Conservation (phyloP, 140 eudicot genomes). For the Cichorium intybus region DNA sequence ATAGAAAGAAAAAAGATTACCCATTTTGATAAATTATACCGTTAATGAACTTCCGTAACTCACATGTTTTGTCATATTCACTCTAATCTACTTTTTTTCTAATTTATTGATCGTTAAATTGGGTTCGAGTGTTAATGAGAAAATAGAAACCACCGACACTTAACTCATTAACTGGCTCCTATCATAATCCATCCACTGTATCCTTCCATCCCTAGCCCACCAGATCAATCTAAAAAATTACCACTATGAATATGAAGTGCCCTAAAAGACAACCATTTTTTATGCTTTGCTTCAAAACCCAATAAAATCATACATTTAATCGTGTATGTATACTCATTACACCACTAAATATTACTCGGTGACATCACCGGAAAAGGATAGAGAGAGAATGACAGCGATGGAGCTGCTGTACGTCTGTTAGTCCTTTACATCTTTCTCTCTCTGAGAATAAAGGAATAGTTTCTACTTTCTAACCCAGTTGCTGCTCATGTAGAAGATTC, state of each 20-base stretch:
- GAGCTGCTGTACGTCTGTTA: slow-evolving; percentile 19
- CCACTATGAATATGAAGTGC: slow-evolving; percentile 9
- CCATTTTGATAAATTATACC: no score
- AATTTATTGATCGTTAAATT: background rate
- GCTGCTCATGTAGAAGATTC: slow-evolving; percentile 33
- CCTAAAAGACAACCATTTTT: slow-evolving; percentile 26
- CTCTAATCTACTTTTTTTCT: no score
- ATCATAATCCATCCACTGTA: slow-evolving; percentile 22
- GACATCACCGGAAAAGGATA: slow-evolving; percentile 16
- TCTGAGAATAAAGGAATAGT: background rate
- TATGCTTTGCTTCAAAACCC: slow-evolving; percentile 17
- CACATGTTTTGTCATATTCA: no score
- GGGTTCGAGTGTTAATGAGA: background rate
- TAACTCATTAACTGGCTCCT: slow-evolving; percentile 22
- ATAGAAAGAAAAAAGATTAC: no score
- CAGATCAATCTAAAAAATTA: background rate
- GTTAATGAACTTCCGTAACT: no score
- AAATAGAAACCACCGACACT: slow-evolving; percentile 26
- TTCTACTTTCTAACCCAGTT: background rate
- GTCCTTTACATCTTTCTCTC: slow-evolving; percentile 25
- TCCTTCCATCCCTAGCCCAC: slow-evolving; percentile 9
- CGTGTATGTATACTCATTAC: slow-evolving; percentile 6
- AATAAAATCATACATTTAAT: slow-evolving; percentile 17
- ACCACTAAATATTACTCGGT: slow-evolving; percentile 1
- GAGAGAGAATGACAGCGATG: slow-evolving; percentile 12